A percentile compares a stretch with the other conserved stretches of the same genome.
Conservation (phyloP, 176 grass and related monocot species). For the Saccharum officinarum region DNA sequence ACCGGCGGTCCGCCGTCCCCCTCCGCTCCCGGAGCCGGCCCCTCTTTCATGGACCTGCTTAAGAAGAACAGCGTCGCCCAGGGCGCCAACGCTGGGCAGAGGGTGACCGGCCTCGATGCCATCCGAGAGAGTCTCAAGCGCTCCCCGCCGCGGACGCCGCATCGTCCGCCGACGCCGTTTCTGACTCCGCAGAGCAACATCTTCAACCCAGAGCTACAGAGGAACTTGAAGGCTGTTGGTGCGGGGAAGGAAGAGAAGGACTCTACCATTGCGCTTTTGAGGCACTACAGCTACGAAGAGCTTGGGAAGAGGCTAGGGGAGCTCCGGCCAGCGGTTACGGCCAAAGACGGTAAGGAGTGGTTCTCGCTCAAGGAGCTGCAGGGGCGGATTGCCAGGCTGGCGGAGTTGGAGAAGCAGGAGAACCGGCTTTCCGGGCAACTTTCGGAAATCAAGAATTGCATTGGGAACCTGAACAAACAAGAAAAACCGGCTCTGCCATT, state of each 20-base stretch:
- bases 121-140: background rate
- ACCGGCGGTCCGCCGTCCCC: background rate
- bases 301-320: constrained; percentile 64
- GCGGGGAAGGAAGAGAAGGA: background rate
- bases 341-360: constrained; percentile 54
- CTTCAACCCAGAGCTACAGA: constrained; percentile 35
- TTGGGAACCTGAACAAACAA: background rate
- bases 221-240: background rate
- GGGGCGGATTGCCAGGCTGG: constrained; percentile 66
- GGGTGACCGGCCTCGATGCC: background rate
- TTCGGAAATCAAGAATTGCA: background rate
- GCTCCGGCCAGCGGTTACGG: constrained; percentile 49
- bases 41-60: constrained; percentile 50
- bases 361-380: constrained; percentile 81
- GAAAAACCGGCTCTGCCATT: background rate
- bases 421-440: background rate
- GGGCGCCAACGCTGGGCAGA: background rate
- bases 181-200: background rate
- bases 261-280: constrained; percentile 33
- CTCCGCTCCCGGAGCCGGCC: background rate
- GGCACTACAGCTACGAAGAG: constrained; percentile 48
- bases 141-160: background rate
- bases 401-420: constrained; percentile 50
- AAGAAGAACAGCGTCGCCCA: constrained; percentile 1
- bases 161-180: background rate